phyloP scores from a whole-genome alignment of 345 rosid species.

The Lepidium aucheri region DNA sequence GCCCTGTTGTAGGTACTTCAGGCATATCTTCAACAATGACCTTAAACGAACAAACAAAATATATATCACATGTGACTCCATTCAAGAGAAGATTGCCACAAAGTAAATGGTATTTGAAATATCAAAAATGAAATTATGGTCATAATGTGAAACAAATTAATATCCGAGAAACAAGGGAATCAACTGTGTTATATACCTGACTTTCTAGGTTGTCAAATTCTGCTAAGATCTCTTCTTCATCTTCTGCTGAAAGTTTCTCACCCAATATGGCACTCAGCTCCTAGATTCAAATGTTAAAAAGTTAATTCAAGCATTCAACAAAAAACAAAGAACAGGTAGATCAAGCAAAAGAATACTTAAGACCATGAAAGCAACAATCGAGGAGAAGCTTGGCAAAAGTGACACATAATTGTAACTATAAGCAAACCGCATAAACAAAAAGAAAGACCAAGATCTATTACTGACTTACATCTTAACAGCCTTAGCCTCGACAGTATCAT shows the following conservation, averaged over 20 bases:
- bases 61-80: not conserved
- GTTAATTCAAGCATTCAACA: not conserved
- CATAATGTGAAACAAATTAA: not conserved
- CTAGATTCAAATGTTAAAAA: conserved; percentile 27
- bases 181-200: conserved; percentile 38
- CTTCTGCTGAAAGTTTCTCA: conserved; percentile 83
- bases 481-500: too few relatives aligned
- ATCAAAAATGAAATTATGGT: not conserved
- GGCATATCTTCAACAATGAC: conserved; percentile 74
- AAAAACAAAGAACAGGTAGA: not conserved
- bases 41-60: conserved; percentile 17
- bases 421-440: conserved; percentile 7
- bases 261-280: conserved; percentile 89
- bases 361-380: not conserved
- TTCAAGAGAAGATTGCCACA: not conserved
- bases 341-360: not conserved
- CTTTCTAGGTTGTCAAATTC: conserved; percentile 82
- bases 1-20: conserved; percentile 45
- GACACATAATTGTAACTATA: not conserved
- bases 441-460: too few relatives aligned
- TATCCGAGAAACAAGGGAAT: not conserved
- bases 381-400: not conserved
- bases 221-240: conserved; percentile 91
- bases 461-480: too few relatives aligned
- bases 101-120: not conserved